phyloP scores from a whole-genome alignment of 2,329 filamentous ascomycete genomes.

The Colletotrichum viniferum region DNA sequence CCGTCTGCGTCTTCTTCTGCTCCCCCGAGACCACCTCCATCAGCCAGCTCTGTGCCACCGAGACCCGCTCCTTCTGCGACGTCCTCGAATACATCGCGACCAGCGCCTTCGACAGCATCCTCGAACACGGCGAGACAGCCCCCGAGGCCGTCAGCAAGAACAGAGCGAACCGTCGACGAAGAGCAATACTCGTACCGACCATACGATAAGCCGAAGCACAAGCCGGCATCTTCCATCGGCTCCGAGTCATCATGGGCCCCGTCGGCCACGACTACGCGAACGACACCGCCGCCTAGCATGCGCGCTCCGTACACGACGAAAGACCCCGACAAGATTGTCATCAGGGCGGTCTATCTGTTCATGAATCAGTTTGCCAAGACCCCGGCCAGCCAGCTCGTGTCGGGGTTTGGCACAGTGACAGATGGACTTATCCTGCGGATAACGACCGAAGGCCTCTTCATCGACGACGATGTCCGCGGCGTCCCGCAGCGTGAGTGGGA shows the following conservation, averaged over 20 bases:
- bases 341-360: slow-evolving; percentile 91
- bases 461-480: slow-evolving; percentile 91
- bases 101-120: slow-evolving; percentile 26
- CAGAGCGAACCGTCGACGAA: slow-evolving; percentile 67
- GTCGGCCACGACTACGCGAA: slow-evolving; percentile 82
- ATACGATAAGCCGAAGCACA: slow-evolving; percentile 73
- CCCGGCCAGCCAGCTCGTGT: slow-evolving; percentile 89
- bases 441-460: slow-evolving; percentile 92
- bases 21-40: slow-evolving; percentile 23
- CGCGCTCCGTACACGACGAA: slow-evolving; percentile 83
- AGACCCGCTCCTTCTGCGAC: slow-evolving; percentile 26
- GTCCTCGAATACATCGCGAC: slow-evolving; percentile 11
- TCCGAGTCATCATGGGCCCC: slow-evolving; percentile 89
- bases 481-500: slow-evolving; percentile 99
- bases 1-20: slow-evolving; percentile 21
- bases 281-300: slow-evolving; percentile 80
- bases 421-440: slow-evolving; percentile 92
- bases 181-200: slow-evolving; percentile 76
- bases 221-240: slow-evolving; percentile 68
- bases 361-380: slow-evolving; percentile 87
- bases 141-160: slow-evolving; percentile 57
- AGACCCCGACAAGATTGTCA: slow-evolving; percentile 94
- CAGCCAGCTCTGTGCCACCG: slow-evolving; percentile 18
- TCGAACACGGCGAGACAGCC: slow-evolving; percentile 37
- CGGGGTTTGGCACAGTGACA: slow-evolving; percentile 82